phyloP scores from a whole-genome alignment of 2,329 filamentous ascomycete genomes.

The Trichoderma citrinoviride region DNA sequence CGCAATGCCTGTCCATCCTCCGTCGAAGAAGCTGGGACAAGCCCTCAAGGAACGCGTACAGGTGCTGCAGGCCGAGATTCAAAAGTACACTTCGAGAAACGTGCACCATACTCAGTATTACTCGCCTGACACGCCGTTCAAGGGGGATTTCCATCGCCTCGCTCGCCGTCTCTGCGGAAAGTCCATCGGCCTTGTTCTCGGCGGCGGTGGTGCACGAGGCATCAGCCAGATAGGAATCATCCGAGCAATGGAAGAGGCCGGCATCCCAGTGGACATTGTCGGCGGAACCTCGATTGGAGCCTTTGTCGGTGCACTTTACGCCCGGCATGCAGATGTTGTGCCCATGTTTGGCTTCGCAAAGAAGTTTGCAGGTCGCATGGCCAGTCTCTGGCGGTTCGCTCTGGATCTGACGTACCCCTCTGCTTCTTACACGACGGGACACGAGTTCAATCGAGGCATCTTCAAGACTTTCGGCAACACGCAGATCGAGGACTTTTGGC shows the following conservation, averaged over 20 bases:
- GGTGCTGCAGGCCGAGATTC: conserved; percentile 92
- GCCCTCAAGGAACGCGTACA: conserved; percentile 91
- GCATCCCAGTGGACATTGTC: conserved; percentile 91
- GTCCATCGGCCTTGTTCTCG: conserved; percentile 89
- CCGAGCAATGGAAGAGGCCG: conserved; percentile 89
- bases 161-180: conserved; percentile 88
- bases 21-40: conserved; percentile 74
- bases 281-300: conserved; percentile 95
- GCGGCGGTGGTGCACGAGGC: conserved; percentile 87
- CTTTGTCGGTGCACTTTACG: conserved; percentile 93
- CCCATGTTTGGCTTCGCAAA: conserved; percentile 96
- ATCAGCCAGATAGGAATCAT: conserved; percentile 94
- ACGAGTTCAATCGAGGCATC: conserved; percentile 98
- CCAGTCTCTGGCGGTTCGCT: conserved; percentile 97
- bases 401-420: conserved; percentile 95
- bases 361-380: conserved; percentile 98
- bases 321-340: conserved; percentile 92
- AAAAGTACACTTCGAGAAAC: conserved; percentile 94
- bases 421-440: conserved; percentile 94
- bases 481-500: conserved; percentile 98
- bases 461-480: conserved; percentile 98
- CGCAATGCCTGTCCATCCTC: conserved; percentile 71
- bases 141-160: conserved; percentile 93
- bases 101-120: conserved; percentile 88
- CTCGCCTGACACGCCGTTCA: conserved; percentile 86